These are phyloP conservation scores for Hamigera avellanea DNA, from an alignment of 495 filamentous ascomycete genomes.

Conservation along the genomic window DNA sequence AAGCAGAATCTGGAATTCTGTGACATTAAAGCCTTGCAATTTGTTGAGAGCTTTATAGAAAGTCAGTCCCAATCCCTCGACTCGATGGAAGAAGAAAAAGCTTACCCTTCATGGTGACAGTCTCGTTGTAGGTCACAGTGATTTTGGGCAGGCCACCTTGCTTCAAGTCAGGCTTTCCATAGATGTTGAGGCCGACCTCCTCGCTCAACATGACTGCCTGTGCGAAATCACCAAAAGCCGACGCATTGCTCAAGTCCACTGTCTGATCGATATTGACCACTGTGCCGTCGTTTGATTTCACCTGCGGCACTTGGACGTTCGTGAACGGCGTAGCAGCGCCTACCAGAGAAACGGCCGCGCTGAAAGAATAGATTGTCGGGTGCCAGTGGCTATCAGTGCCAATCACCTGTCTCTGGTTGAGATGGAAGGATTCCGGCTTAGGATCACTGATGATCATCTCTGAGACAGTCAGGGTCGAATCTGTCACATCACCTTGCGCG, in stretches of 20 bases:
- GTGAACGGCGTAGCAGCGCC: constrained; percentile 44
- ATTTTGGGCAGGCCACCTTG: constrained; percentile 36
- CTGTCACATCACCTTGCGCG: constrained; percentile 55
- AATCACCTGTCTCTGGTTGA: constrained; percentile 39
- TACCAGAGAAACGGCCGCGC: constrained; percentile 38
- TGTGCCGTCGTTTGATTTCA: constrained; percentile 43
- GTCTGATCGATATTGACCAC: constrained; percentile 41
- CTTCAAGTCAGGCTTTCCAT: constrained; percentile 44
- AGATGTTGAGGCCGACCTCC: constrained; percentile 45
- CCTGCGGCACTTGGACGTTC: constrained; percentile 40
- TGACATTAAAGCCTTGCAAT: constrained; percentile 48
- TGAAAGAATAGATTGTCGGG: constrained; percentile 44
- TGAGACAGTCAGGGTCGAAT: constrained; percentile 49
- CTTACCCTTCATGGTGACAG: constrained; percentile 44
- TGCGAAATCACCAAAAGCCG: constrained; percentile 47
- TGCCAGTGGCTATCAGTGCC: constrained; percentile 36
- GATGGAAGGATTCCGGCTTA: constrained; percentile 40
- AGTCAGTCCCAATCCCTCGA: background rate
- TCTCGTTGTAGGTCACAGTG: constrained; percentile 44
- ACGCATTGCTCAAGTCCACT: constrained; percentile 37
- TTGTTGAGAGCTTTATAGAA: constrained; percentile 50
- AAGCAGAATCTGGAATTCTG: constrained; percentile 36
- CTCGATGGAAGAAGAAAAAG: background rate
- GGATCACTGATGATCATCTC: constrained; percentile 48
- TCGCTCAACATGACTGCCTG: constrained; percentile 42